Evolutionary conservation across 768 basidiomycete species (phyloP), one percentile per base, ranked within the genome.

Genomic region (Stropharia rugosoannulata): DNA sequence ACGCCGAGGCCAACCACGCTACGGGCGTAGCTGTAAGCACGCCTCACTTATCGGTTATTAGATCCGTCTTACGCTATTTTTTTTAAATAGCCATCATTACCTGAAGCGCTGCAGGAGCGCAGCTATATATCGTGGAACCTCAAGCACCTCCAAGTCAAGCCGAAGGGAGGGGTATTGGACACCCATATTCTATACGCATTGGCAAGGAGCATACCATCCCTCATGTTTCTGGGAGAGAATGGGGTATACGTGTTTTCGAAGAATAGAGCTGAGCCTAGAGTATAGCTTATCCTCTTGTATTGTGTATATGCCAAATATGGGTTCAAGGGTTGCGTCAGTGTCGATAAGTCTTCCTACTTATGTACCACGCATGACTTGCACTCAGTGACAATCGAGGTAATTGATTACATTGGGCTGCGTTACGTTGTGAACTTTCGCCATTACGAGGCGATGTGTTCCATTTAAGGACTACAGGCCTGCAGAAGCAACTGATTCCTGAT

Each of bases 131-230:
- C 67, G 32, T 78, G 77, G 75, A 67, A 68, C 13, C 62, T 77
- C 13, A 59, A 66, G 44, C 71, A 76, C 54, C 59, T 78, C 18
- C 70, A 68, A 8, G 64, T 78, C 15, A 75, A 71, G 70, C 66
- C 71, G 42, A 68, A 70, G 18, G 75, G 72, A 3, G 56, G 60
- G 7, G 62, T 66, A 27, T 29, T 73, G 29, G 75, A 75, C 52
- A 46, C 45, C 1, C 65, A 66, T 12, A 68, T 64, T 12, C 71
- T 76, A 72, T 32, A 55, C 8, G 59, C 68, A 1, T 57, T 75
- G 25, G 66, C 68, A 2, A 58, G 49, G 5, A 56, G 67, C 56
- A 73, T 76, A 32, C 76, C 75, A 3, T 71, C 70, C 15, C 51
- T 52, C 16, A 29, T 19, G 18, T 52, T 52, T 29, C 22, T 52